Evolutionary conservation across 805 yeast genomes (phyloP).

Genomic region (Komagataella pastoris): DNA sequence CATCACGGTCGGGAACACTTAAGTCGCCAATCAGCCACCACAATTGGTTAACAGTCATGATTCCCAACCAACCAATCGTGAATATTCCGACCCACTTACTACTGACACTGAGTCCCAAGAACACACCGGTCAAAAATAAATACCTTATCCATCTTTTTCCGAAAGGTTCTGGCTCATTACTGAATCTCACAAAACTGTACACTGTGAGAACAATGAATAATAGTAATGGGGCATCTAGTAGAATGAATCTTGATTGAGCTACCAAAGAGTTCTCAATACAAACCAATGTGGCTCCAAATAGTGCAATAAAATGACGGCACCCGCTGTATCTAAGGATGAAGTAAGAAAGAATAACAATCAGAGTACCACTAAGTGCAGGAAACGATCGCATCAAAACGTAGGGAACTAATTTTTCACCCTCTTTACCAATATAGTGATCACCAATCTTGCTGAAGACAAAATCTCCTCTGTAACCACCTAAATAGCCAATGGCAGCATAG

Average conservation of each 20-base stretch:
- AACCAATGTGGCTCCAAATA: conserved; percentile 36
- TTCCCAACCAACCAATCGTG: conserved; percentile 52
- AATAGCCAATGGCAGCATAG: conserved; percentile 36
- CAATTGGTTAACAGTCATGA: conserved; percentile 31
- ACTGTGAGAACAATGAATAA: conserved; percentile 33
- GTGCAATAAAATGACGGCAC: conserved; percentile 35
- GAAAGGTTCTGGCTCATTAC: conserved; percentile 24
- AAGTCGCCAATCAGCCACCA: conserved; percentile 70
- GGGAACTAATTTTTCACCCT: conserved; percentile 13
- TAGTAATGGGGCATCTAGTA: conserved; percentile 31
- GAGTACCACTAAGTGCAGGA: conserved; percentile 41
- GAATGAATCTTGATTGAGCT: conserved; percentile 43
- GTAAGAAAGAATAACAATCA: conserved; percentile 37
- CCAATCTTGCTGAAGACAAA: conserved; percentile 31
- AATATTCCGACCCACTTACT: conserved; percentile 63
- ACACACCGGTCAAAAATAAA: conserved; percentile 31
- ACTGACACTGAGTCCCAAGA: conserved; percentile 42
- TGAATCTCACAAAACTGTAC: conserved; percentile 36
- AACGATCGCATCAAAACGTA: conserved; percentile 43
- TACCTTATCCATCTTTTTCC: conserved; percentile 37
- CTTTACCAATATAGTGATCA: conserved; percentile 20
- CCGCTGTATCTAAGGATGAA: conserved; percentile 41
- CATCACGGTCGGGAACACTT: conserved; percentile 17
- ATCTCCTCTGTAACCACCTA: conserved; percentile 39
- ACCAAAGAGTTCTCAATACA: conserved; percentile 53